Evolutionary conservation across 306 rosid genomes (phyloP).

Genomic region (Mucuna pruriens): DNA sequence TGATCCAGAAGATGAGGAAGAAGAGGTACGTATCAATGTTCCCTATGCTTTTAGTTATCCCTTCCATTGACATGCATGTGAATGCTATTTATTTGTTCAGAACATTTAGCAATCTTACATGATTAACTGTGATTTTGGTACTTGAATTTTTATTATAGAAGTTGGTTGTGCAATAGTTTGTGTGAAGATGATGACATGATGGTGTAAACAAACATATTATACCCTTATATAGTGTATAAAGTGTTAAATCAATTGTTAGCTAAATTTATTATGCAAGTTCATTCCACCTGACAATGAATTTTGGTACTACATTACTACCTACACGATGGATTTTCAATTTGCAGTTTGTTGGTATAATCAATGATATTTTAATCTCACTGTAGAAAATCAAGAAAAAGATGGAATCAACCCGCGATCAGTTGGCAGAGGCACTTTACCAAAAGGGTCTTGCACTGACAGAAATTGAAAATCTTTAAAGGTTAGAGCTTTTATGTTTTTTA

Average conservation of each 20-base stretch:
- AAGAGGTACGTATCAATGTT: conserved; percentile 60
- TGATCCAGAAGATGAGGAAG: conserved; percentile 86
- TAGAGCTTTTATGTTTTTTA: conserved; percentile 40
- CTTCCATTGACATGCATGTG: neutral
- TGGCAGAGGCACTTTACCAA: conserved; percentile 89
- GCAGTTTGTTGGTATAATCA: conserved; percentile 20
- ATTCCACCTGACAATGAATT: neutral
- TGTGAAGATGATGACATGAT: conserved; percentile 13
- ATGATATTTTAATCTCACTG: conserved; percentile 20
- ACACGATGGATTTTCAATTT: conserved; percentile 13
- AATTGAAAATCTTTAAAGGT: conserved; percentile 77
- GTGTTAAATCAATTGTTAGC: conserved; percentile 5
- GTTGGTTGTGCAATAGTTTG: conserved; percentile 8
- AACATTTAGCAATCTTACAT: conserved; percentile 13
- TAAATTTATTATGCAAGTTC: neutral
- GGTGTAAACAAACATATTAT: conserved; percentile 23
- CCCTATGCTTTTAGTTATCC: conserved; percentile 17
- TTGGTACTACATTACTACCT: neutral
- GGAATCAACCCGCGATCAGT: conserved; percentile 81
- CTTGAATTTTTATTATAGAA: conserved; percentile 17
- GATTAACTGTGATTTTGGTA: conserved; percentile 19
- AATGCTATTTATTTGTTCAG: conserved; percentile 22
- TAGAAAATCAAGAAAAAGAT: conserved; percentile 86
- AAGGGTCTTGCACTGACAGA: conserved; percentile 86
- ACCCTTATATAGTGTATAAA: neutral